A percentile compares a stretch with the other conserved stretches of the same genome.
Evolutionary conservation across 768 basidiomycete genomes (phyloP).

Genomic region (Botryobasidium botryosum): DNA sequence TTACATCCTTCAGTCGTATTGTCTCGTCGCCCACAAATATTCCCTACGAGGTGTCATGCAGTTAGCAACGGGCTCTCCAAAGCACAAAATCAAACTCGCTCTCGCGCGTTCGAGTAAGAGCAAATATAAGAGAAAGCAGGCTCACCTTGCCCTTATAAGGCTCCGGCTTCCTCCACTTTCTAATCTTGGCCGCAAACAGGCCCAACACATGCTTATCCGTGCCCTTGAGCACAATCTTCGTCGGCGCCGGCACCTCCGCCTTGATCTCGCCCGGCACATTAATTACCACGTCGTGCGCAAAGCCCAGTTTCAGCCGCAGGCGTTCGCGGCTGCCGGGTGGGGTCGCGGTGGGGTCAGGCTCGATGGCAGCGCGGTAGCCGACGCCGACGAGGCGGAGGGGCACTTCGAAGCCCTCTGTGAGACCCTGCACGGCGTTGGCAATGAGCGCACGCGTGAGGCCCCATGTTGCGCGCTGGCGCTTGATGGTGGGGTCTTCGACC

Average conservation of each 20-base stretch:
- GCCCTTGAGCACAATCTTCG: slow-evolving; percentile 66
- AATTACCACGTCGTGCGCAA: slow-evolving; percentile 72
- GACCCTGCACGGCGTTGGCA: slow-evolving; percentile 75
- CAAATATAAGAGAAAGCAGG: slow-evolving; percentile 8
- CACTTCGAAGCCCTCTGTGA: slow-evolving; percentile 72
- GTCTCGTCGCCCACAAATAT: slow-evolving; percentile 89
- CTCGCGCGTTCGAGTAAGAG: slow-evolving; percentile 2
- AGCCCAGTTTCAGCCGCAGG: slow-evolving; percentile 84
- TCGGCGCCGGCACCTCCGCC: slow-evolving; percentile 63
- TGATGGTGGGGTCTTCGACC: slow-evolving; percentile 43
- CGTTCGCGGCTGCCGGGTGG: slow-evolving; percentile 40
- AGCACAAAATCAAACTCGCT: slow-evolving; percentile 4
- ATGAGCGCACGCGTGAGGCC: slow-evolving; percentile 87
- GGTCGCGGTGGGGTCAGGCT: slow-evolving; percentile 47
- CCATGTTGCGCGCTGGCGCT: slow-evolving; percentile 82
- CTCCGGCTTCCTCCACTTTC: slow-evolving; percentile 76
- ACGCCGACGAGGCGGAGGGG: slow-evolving; percentile 87
- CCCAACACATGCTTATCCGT: slow-evolving; percentile 81
- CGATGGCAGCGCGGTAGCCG: slow-evolving; percentile 77
- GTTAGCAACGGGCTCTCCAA: neutral
- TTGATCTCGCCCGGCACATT: slow-evolving; percentile 70
- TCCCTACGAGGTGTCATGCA: slow-evolving; percentile 33
- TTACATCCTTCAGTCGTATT: slow-evolving; percentile 78
- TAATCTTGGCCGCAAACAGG: slow-evolving; percentile 72
- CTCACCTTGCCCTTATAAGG: slow-evolving; percentile 96